These are phyloP conservation scores for Arabidopsis lyrata DNA, from an alignment of 441 rosid species.

Conservation along the genomic window DNA sequence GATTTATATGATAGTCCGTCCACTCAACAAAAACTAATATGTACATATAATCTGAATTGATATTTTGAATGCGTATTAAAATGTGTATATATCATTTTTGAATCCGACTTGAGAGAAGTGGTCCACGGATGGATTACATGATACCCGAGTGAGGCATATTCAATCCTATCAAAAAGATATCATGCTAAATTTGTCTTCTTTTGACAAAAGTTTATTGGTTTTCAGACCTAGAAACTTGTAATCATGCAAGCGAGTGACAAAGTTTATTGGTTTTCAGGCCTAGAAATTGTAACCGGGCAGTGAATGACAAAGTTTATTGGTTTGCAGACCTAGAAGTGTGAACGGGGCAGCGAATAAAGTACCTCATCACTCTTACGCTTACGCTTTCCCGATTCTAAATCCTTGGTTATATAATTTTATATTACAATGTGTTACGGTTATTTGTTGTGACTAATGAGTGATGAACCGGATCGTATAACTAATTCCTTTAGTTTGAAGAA, in stretches of 20 bases:
- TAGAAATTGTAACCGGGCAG: constrained; percentile 9
- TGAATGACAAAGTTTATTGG: constrained; percentile 13
- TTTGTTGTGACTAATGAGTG: background rate
- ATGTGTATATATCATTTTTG: background rate
- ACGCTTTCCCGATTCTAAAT: background rate
- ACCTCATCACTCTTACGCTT: background rate
- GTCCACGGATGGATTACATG: background rate
- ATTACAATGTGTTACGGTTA: background rate
- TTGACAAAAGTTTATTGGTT: constrained; percentile 11
- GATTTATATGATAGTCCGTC: background rate
- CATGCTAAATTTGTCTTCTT: constrained; percentile 11
- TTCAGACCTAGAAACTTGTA: constrained; percentile 7
- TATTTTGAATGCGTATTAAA: background rate
- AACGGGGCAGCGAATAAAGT: background rate
- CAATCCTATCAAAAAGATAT: constrained; percentile 9
- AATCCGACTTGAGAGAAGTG: background rate
- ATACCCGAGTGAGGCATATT: background rate
- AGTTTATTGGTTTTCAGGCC: background rate
- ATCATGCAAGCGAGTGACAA: background rate
- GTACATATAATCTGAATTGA: constrained; percentile 2
- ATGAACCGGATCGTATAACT: background rate
- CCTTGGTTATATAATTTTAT: background rate
- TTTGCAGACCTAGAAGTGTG: constrained; percentile 4
- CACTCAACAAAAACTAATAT: background rate
- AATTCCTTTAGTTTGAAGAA: constrained; percentile 2